Base-by-base conservation (phyloP, 192 early-diverging fungal species). In the Coemansia sp. region DNA sequence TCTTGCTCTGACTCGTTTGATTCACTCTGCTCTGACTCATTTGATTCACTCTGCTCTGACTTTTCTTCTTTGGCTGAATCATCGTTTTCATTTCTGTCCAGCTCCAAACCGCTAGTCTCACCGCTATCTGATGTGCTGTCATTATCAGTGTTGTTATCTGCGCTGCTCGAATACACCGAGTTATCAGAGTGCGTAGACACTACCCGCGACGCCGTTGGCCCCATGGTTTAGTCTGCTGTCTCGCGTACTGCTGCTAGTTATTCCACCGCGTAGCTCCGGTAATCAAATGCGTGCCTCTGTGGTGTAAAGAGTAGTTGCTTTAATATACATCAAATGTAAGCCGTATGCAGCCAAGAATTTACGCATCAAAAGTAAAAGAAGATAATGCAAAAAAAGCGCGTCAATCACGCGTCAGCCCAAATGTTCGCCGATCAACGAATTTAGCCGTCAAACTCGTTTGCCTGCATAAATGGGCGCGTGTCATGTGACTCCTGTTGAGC, bases 141-240 rank as follows among this genome's bases (percentile, higher is more conserved):
- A n/a, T 45, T 45, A 45, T 45, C 41, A 4, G 41, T 45, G 41
- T 15, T n/a, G 41, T 45, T 45, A n/a, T 45, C 41, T 15, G 41
- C 9, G 41, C 15, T n/a, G 41, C 9, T 45, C 2, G 41, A 45
- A 10, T n/a, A 45, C 41, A 4, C 11, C 14, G 15, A 45, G 3
- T 12, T n/a, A 45, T 45, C 14, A 5, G 41, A 10, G 15, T 9
- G 41, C 1, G 41, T 15, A 45, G 41, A 2, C 41, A 12, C 5
- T 45, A 37, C 51, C 7, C 61, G 61, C 5, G 35, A 50, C 48
- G 61, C 49, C 6, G 61, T 63, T 14, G 32, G 61, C 5, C 61
- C 61, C 61, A 63, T 63, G 32, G 7, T 35, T 35, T 35, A 6
- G 32, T 47, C 47, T 62, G 32, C 37, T 38, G 37, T 38, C 2